Percentiles rank a stretch among this genome's conserved stretches.
These are phyloP conservation scores for Xylaria digitata DNA, from an alignment of 2,329 filamentous ascomycete genomes.

Conservation along the genomic window DNA sequence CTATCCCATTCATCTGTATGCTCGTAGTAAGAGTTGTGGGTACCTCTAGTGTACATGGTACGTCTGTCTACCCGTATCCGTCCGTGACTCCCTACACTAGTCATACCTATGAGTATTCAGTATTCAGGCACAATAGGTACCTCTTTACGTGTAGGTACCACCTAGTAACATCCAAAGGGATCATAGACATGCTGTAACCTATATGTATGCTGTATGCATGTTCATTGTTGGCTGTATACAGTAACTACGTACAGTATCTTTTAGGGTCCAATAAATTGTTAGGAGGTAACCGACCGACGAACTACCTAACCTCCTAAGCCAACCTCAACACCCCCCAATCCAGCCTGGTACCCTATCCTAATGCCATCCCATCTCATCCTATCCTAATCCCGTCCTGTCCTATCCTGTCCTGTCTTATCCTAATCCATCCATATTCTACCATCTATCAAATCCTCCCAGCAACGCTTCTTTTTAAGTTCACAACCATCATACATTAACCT, in stretches of 20 bases:
- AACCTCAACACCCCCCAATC: too few relatives aligned
- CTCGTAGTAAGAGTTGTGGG: neutral
- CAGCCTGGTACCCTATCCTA: too few relatives aligned
- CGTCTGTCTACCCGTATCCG: too few relatives aligned
- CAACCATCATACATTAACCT: slow-evolving; percentile 24
- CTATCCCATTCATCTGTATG: neutral
- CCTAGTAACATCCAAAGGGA: too few relatives aligned
- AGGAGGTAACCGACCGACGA: neutral
- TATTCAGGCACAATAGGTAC: neutral
- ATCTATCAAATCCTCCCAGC: slow-evolving; percentile 22
- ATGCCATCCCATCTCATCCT: neutral
- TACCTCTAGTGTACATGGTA: slow-evolving; percentile 2
- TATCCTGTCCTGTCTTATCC: neutral
- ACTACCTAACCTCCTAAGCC: neutral
- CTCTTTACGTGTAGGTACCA: neutral
- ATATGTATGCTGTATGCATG: too few relatives aligned
- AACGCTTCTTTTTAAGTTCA: slow-evolving; percentile 22
- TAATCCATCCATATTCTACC: neutral
- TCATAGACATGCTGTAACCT: neutral
- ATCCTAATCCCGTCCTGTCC: neutral
- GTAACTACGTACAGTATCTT: neutral
- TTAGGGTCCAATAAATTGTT: neutral
- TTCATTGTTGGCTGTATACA: too few relatives aligned
- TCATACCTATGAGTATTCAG: neutral
- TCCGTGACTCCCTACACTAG: too few relatives aligned